Evolutionary conservation across 306 rosid species (phyloP).

Genomic region (Sicyos edulis): DNA sequence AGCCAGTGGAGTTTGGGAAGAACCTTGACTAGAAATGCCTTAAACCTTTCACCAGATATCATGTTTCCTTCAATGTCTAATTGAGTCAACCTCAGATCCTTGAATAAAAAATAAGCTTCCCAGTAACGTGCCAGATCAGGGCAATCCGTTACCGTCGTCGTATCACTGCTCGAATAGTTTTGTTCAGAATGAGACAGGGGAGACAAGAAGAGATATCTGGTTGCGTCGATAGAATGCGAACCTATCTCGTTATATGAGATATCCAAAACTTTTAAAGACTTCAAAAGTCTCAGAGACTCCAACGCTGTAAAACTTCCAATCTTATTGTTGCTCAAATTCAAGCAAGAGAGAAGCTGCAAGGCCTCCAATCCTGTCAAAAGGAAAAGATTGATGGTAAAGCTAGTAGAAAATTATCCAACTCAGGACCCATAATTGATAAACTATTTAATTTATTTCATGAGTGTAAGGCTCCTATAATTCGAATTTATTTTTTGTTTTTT

Average conservation of each 20-base stretch:
- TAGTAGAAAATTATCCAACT: too few relatives aligned
- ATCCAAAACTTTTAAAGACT: slow-evolving; percentile 59
- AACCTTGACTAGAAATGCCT: slow-evolving; percentile 47
- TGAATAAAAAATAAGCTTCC: slow-evolving; percentile 66
- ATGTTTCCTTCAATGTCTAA: slow-evolving; percentile 53
- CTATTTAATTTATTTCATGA: too few relatives aligned
- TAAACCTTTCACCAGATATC: slow-evolving; percentile 49
- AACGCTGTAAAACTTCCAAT: slow-evolving; percentile 60
- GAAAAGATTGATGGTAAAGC: too few relatives aligned
- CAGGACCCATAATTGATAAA: too few relatives aligned
- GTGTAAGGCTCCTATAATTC: too few relatives aligned
- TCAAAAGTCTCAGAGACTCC: slow-evolving; percentile 55
- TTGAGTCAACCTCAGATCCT: slow-evolving; percentile 51
- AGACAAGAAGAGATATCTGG: slow-evolving; percentile 65
- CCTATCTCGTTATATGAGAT: slow-evolving; percentile 71
- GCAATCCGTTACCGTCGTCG: slow-evolving; percentile 26
- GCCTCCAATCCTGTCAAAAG: slow-evolving; percentile 69
- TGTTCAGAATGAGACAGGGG: slow-evolving; percentile 67
- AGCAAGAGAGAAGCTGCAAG: slow-evolving; percentile 73
- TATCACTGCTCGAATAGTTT: slow-evolving; percentile 39
- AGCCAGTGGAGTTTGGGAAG: slow-evolving; percentile 48
- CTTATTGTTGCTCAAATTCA: slow-evolving; percentile 71
- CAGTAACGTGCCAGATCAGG: slow-evolving; percentile 36
- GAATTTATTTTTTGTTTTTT: too few relatives aligned
- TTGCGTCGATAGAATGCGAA: slow-evolving; percentile 56